Evolutionary conservation across 1,284 basidiomycete genomes (phyloP).

Genomic region (Vanrija sp.): DNA sequence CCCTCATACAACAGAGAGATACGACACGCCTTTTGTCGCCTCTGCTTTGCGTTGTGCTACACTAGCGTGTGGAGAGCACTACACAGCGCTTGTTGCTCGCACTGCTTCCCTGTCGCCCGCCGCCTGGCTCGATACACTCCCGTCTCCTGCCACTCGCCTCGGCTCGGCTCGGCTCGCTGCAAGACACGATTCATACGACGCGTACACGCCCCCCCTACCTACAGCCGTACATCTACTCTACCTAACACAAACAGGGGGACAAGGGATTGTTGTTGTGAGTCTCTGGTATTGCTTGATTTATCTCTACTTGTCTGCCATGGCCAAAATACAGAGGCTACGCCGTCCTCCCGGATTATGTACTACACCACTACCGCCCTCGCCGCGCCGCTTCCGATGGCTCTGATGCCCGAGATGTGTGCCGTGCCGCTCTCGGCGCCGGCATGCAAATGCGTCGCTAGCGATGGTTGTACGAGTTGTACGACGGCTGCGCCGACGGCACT

Average conservation of each 20-base stretch:
- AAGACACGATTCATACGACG: conserved; percentile 22
- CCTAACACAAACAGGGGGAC: conserved; percentile 13
- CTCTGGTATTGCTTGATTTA: no score
- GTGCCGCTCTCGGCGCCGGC: neutral
- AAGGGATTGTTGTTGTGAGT: no score
- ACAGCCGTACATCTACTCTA: conserved; percentile 16
- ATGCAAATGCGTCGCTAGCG: neutral
- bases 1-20: no score
- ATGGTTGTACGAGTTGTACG: conserved; percentile 15
- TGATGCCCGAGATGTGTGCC: conserved; percentile 6
- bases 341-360: no score
- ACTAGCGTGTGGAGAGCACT: no score
- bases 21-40: no score
- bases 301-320: conserved; percentile 2
- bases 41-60: no score
- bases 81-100: no score
- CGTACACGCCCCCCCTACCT: conserved; percentile 4
- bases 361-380: neutral
- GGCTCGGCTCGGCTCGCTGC: no score
- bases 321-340: conserved; percentile 6
- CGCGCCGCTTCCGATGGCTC: conserved; percentile 4
- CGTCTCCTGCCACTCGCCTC: no score
- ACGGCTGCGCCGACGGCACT: conserved; percentile 52
- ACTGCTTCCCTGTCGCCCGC: no score
- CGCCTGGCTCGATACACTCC: no score